Percentiles rank a stretch among this genome's conserved stretches.
phyloP scores from a whole-genome alignment of 2,329 filamentous ascomycete genomes.

The Neurospora crassa region DNA sequence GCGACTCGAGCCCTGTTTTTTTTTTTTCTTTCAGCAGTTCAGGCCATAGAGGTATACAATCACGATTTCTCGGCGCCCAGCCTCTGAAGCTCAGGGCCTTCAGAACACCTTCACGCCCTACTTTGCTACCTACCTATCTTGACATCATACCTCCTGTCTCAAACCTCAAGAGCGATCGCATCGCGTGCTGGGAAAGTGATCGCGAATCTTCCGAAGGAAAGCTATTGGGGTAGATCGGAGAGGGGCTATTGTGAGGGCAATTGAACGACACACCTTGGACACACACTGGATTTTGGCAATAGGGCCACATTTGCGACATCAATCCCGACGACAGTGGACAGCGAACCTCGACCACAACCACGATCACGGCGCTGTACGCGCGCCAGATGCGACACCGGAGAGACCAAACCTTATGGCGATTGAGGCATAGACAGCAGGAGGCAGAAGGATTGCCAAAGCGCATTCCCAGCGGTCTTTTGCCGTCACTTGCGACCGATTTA shows the following conservation, averaged over 20 bases:
- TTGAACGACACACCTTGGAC: not conserved
- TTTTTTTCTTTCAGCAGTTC: not conserved
- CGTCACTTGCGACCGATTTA: slow-evolving; percentile 12
- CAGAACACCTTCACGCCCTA: not conserved
- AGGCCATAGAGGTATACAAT: slow-evolving; percentile 10
- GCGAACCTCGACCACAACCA: not conserved
- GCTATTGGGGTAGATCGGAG: not conserved
- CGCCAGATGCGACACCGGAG: slow-evolving; percentile 6
- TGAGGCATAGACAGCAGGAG: slow-evolving; percentile 15
- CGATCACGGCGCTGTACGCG: not conserved
- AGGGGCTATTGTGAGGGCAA: not conserved
- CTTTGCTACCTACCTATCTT: not conserved
- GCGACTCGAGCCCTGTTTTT: not conserved
- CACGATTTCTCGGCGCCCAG: slow-evolving; percentile 32
- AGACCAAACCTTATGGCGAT: slow-evolving; percentile 19
- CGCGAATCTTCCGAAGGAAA: not conserved
- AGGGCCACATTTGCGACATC: not conserved
- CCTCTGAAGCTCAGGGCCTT: slow-evolving; percentile 14
- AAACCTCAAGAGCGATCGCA: not conserved
- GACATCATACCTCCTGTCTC: not conserved
- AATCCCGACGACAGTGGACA: not conserved
- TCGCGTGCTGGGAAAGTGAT: not conserved
- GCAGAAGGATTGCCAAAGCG: slow-evolving; percentile 14
- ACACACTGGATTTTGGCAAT: not conserved
- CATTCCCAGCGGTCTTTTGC: slow-evolving; percentile 18